These are phyloP conservation scores for Claviceps sp. DNA, from an alignment of 2,329 filamentous ascomycete genomes.

Conservation along the genomic window DNA sequence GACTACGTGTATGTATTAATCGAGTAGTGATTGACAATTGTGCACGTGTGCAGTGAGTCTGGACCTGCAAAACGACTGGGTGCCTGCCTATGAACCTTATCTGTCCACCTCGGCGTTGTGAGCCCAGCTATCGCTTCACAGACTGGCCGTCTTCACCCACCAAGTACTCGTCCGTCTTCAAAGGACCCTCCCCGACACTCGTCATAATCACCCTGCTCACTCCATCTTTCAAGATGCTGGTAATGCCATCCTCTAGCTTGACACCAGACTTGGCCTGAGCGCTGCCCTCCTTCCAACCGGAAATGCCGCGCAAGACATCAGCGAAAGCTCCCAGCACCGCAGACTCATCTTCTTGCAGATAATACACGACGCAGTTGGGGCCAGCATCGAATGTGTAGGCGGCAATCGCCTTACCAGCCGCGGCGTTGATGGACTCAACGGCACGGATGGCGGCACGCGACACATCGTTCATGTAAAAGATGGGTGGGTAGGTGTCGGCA, in stretches of 20 bases:
- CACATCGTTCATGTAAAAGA: conserved; percentile 97
- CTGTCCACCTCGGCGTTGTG: neutral
- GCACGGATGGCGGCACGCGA: conserved; percentile 75
- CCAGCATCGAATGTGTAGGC: conserved; percentile 98
- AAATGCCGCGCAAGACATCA: conserved; percentile 45
- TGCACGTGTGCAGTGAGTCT: neutral
- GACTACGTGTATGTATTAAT: no score
- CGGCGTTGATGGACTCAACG: conserved; percentile 77
- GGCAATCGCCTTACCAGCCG: conserved; percentile 65
- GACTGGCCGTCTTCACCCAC: conserved; percentile 52
- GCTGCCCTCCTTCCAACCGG: conserved; percentile 56
- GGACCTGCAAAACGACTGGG: neutral
- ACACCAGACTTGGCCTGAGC: conserved; percentile 39
- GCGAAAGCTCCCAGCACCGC: conserved; percentile 69
- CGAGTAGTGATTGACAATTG: no score
- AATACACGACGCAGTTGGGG: conserved; percentile 95
- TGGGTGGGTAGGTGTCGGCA: conserved; percentile 88
- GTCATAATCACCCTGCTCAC: conserved; percentile 86
- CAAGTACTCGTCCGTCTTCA: conserved; percentile 65
- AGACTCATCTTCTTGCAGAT: conserved; percentile 63
- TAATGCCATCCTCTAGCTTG: conserved; percentile 51
- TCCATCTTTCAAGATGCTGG: conserved; percentile 57
- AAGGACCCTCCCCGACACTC: conserved; percentile 76
- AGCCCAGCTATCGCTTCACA: conserved; percentile 16
- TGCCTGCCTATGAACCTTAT: neutral